Base-by-base conservation (phyloP, 148 eudicot genomes). In the Arctostaphylos glauca region DNA sequence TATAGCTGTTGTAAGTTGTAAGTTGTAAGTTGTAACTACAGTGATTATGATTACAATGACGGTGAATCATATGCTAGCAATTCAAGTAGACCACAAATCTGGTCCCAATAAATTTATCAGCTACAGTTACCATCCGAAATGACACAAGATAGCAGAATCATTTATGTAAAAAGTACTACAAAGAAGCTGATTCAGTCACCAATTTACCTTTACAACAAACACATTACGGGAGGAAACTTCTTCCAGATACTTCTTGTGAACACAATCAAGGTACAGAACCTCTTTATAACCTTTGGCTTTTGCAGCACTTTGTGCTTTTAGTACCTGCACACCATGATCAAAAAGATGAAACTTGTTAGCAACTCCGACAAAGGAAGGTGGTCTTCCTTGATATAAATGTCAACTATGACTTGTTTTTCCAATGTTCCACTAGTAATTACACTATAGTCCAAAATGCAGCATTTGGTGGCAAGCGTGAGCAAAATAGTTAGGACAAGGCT, bases 201-300 rank as follows among this genome's bases (percentile, higher is more conserved):
- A 79, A 23, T 82, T 82, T 88, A 96, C 99, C 99, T 94, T 94
- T 25, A 94, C 98, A 74, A 94, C 90, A 84, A 96, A 96, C 47
- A 96, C 92, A 80, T 96, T 94, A 89, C 98, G 92, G 82, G 98
- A 91, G 62, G 99, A 96, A 71, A 96, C 98, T 84, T 96, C 98
- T 89, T 96, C 99, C 84, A 96, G 91, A 85, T 96, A 96, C 79
- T 87, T 96, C 81, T 94, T 94, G 85, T 93, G 89, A 81, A 91
- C 86, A 82, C 97, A 90, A 87, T 96, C 99, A 81, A 96, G 90
- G 85, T 96, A 96, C 55, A 96, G 86, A 85, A 96, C 99, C 86
- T 96, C 98, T 52, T 96, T 92, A 86, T 82, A 96, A 54, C 98
- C 99, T 77, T 94, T 88, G 74, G 97, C 95, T 89, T 94, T 93